These are phyloP conservation scores for Pleurotus giganteus DNA, from an alignment of 768 basidiomycete genomes.

Conservation along the genomic window DNA sequence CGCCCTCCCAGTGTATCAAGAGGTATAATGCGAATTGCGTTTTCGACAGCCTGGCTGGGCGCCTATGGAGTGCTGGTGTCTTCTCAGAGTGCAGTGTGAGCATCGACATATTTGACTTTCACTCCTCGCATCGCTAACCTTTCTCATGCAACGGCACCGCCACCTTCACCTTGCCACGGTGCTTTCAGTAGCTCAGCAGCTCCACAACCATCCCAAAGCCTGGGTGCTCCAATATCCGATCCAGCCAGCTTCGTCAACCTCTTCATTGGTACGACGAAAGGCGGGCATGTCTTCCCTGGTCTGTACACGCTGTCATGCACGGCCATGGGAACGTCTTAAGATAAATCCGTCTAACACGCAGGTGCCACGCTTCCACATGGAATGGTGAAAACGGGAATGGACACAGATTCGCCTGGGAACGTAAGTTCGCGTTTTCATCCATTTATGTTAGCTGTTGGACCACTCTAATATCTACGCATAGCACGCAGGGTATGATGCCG, in stretches of 20 bases:
- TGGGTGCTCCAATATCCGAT: conserved; percentile 20
- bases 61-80: not conserved
- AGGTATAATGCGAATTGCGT: not conserved
- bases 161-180: not conserved
- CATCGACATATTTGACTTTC: not conserved
- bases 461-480: conserved; percentile 16
- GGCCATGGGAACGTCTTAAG: not conserved
- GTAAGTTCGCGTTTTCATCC: conserved; percentile 23
- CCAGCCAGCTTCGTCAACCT: conserved; percentile 49
- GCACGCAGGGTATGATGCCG: conserved; percentile 49
- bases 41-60: not conserved
- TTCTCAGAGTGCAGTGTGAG: not conserved
- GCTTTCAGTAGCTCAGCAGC: not conserved
- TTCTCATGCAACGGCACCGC: not conserved
- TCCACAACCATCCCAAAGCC: not conserved
- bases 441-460: not conserved
- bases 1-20: not conserved
- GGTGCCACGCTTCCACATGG: conserved; percentile 67
- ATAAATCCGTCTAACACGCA: conserved; percentile 16
- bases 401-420: conserved; percentile 63
- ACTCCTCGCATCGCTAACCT: not conserved
- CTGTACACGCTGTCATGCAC: conserved; percentile 8
- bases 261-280: conserved; percentile 65
- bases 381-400: conserved; percentile 69
- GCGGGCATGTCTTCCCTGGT: conserved; percentile 69